Percentiles rank a stretch among this genome's conserved stretches.
These are phyloP conservation scores for Penicillium freii DNA, from an alignment of 2,329 filamentous ascomycete genomes.

Conservation along the genomic window DNA sequence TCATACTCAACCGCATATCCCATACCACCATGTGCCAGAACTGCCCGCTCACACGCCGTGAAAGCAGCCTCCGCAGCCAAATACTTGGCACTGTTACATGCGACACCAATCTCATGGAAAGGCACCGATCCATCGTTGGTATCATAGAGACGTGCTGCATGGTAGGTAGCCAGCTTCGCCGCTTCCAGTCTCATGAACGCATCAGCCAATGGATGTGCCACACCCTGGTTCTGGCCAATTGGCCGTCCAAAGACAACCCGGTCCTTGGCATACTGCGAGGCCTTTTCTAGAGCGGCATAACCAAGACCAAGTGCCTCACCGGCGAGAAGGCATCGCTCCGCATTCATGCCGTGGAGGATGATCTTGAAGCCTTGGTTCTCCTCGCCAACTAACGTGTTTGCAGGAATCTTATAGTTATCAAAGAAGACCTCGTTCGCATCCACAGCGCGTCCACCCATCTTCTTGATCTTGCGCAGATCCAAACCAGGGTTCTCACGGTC, in stretches of 20 bases:
- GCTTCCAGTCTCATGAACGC: conserved; percentile 63
- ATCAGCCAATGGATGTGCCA: conserved; percentile 58
- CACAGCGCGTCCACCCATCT: conserved; percentile 80
- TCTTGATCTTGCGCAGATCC: conserved; percentile 70
- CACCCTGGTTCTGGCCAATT: conserved; percentile 61
- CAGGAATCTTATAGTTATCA: conserved; percentile 69
- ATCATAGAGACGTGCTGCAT: conserved; percentile 60
- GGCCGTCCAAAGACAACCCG: conserved; percentile 59
- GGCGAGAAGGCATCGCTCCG: conserved; percentile 71
- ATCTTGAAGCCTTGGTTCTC: conserved; percentile 78
- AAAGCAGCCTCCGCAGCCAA: conserved; percentile 61
- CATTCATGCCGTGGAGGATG: conserved; percentile 76
- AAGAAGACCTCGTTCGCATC: conserved; percentile 90
- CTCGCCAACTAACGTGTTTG: conserved; percentile 63
- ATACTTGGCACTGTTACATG: conserved; percentile 70
- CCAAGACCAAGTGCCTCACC: conserved; percentile 78
- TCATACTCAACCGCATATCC: conserved; percentile 63
- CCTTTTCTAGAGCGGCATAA: conserved; percentile 66
- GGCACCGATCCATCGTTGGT: conserved; percentile 52
- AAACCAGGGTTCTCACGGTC: conserved; percentile 61
- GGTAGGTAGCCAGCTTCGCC: conserved; percentile 60
- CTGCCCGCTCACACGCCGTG: conserved; percentile 57
- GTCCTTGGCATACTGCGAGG: conserved; percentile 63
- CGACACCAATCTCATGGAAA: conserved; percentile 60
- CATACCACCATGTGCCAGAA: conserved; percentile 61